Conservation (phyloP, 1,284 basidiomycete species). For the Cutaneotrichosporon cavernicola region DNA sequence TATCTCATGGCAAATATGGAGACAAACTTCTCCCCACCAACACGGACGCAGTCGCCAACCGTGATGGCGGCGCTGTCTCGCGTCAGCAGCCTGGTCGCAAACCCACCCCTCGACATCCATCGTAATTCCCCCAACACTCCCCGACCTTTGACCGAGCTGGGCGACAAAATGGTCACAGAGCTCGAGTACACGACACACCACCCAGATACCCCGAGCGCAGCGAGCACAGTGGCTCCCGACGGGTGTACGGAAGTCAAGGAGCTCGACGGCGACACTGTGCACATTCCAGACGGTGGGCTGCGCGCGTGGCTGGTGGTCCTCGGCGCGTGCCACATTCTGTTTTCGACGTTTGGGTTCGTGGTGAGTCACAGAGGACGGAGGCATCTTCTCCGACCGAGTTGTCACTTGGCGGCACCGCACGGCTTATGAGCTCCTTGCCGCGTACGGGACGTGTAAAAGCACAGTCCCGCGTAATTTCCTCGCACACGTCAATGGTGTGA, state of each 20-base stretch:
- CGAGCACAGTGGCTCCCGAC: conserved; percentile 1
- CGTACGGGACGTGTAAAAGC: too few species aligned
- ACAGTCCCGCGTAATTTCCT: neutral
- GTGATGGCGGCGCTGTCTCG: neutral
- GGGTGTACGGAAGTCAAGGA: conserved; percentile 15
- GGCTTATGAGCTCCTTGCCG: too few species aligned
- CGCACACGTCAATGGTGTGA: neutral
- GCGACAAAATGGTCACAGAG: neutral
- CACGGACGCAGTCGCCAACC: neutral
- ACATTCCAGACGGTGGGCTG: conserved; percentile 29
- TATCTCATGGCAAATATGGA: neutral
- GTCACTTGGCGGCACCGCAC: too few species aligned
- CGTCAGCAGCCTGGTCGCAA: neutral
- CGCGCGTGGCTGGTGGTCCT: conserved; percentile 30
- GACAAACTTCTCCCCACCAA: neutral
- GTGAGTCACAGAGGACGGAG: conserved; percentile 18
- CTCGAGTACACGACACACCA: neutral
- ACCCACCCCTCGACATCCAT: conserved; percentile 1
- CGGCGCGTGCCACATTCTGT: conserved; percentile 25
- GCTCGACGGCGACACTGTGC: conserved; percentile 22
- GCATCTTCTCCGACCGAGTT: too few species aligned
- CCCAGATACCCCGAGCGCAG: conserved; percentile 2
- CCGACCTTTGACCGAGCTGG: neutral
- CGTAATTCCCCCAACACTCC: neutral
- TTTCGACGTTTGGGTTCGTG: conserved; percentile 29